Evolutionary conservation across 2,329 filamentous ascomycete genomes (phyloP), one percentile per base, ranked within the genome.

Genomic region (Eurotiales sp.): DNA sequence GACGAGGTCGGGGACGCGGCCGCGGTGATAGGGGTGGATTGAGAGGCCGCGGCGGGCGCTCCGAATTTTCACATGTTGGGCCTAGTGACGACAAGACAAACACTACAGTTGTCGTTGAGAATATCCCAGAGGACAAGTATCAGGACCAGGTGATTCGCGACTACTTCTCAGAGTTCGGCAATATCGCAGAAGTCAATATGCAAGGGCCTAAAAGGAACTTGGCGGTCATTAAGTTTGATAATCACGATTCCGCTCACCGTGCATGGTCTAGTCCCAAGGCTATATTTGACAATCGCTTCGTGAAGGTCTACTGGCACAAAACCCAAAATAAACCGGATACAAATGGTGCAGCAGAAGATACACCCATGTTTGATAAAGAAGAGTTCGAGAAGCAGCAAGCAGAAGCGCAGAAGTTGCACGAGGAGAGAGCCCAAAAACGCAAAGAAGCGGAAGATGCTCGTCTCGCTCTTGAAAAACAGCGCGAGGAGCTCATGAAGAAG

Each of bases 271-370:
- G 79, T 54, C 81, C 82, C 0, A 83, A 83, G 62, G 78, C 77
- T 47, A 77, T 84, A 15, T 84, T 84, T 56, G 81, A 83, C 56
- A 84, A 84, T 55, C 72, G 82, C 3, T 84, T 84, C 56, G 81
- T 84, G 46, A 84, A 84, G 57, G 79, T 84, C 1, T 83, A 82
- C 58, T 84, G 81, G 81, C 74, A 79, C 61, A 80, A 78, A 55
- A 70, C 76, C 4, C 68, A 69, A 14, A 59, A 59, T 17, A 65
- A 63, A 23, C 53, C 59, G 4, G 69, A 71, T 14, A 59, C 56
- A 15, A 68, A 67, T 44, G 58, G 57, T n/a, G 14, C 60, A 54
- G 6, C 59, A 54, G 5, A 64, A 8, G 69, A 71, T 48, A 68
- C 73, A n/a, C 73, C 75, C 3, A 67, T 72, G 45, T 71, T 82